These are phyloP conservation scores for Rosa chinensis DNA, from an alignment of 306 rosid species.

Conservation along the genomic window DNA sequence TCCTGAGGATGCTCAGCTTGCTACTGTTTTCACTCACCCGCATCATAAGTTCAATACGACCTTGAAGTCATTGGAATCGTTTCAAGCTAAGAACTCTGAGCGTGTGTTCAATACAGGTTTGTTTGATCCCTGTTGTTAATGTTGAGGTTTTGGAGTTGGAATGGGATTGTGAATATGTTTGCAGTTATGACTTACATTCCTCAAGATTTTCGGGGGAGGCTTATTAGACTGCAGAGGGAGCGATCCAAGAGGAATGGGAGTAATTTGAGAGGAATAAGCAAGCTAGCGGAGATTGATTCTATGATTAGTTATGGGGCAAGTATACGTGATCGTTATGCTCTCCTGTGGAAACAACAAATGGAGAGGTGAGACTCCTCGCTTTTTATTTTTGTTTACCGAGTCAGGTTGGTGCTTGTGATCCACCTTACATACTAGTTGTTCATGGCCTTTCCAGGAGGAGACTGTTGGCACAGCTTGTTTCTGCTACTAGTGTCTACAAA, in stretches of 20 bases:
- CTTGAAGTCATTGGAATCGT: slow-evolving; percentile 59
- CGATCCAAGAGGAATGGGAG: slow-evolving; percentile 38
- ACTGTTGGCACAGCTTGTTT: slow-evolving; percentile 91
- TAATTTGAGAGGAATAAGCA: slow-evolving; percentile 78
- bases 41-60: slow-evolving; percentile 50
- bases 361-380: slow-evolving; percentile 58
- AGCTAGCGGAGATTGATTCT: slow-evolving; percentile 69
- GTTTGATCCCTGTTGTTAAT: not conserved
- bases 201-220: slow-evolving; percentile 96
- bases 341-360: slow-evolving; percentile 95
- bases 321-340: slow-evolving; percentile 73
- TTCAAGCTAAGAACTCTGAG: slow-evolving; percentile 82
- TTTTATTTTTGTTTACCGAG: slow-evolving; percentile 14
- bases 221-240: slow-evolving; percentile 84
- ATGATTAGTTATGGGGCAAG: slow-evolving; percentile 79
- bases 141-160: not conserved
- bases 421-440: slow-evolving; percentile 28
- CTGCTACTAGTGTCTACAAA: slow-evolving; percentile 97
- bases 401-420: slow-evolving; percentile 9
- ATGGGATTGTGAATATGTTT: slow-evolving; percentile 23
- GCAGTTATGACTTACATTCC: slow-evolving; percentile 98
- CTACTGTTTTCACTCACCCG: slow-evolving; percentile 40
- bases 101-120: slow-evolving; percentile 86
- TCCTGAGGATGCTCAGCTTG: slow-evolving; percentile 50
- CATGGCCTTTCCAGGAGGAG: slow-evolving; percentile 61